phyloP scores from a whole-genome alignment of 169 alveolate species.

The Plasmodium inui region DNA sequence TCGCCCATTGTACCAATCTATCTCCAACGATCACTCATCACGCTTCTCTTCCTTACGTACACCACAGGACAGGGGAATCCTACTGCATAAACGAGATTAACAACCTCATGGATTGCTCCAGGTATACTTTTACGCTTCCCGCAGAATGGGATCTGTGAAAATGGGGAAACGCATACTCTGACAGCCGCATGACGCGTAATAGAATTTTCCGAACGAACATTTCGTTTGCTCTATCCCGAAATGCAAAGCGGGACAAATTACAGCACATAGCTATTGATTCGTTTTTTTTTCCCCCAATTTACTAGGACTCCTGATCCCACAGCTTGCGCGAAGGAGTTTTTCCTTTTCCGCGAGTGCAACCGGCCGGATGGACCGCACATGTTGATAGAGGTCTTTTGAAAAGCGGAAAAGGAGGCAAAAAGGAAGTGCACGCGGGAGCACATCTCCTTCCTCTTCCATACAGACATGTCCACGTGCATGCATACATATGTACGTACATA shows the following conservation, averaged over 20 bases:
- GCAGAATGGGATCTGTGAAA: background rate
- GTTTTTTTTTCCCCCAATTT: background rate
- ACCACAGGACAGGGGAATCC: constrained; percentile 70
- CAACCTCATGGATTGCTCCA: constrained; percentile 79
- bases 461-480: background rate
- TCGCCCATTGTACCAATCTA: background rate
- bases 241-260: background rate
- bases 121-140: constrained; percentile 69
- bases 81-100: constrained; percentile 83
- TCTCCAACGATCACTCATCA: background rate
- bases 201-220: background rate
- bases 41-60: background rate
- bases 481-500: background rate
- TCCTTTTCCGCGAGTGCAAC: constrained; percentile 85
- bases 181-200: background rate
- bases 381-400: constrained; percentile 76
- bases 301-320: constrained; percentile 81
- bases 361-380: constrained; percentile 87
- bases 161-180: background rate
- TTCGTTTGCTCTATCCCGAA: background rate
- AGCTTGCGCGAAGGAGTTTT: constrained; percentile 85
- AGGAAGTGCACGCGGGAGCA: background rate
- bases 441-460: background rate
- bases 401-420: constrained; percentile 9
- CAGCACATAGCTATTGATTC: background rate